Evolutionary conservation across 257 asterid genomes (phyloP).

Genomic region (Solanum clarkiae): DNA sequence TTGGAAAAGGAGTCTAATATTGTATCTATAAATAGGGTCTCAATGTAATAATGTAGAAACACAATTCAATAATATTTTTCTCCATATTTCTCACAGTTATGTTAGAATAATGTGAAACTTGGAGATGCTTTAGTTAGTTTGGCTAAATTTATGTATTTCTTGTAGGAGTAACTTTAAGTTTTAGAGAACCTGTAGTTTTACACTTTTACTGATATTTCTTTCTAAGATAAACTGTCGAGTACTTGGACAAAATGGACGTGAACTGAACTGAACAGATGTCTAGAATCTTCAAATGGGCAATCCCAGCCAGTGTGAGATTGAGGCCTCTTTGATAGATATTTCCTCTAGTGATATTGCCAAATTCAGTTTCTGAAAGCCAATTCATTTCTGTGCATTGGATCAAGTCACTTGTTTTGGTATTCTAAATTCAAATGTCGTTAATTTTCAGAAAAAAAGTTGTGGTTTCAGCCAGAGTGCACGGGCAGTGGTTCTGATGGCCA

Average conservation of each 20-base stretch:
- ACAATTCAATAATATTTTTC: too few species aligned
- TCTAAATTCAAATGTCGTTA: background rate
- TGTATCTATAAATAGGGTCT: too few species aligned
- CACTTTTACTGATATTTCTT: background rate
- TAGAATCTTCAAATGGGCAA: background rate
- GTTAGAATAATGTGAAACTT: background rate
- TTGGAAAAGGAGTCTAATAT: too few species aligned
- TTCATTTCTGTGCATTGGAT: background rate
- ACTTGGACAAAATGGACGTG: background rate
- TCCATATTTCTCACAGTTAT: background rate
- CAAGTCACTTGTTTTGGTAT: background rate
- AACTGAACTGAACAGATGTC: background rate
- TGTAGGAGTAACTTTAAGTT: background rate
- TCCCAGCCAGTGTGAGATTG: background rate
- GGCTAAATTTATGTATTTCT: background rate
- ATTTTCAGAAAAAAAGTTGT: conserved; percentile 66
- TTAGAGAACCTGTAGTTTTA: background rate
- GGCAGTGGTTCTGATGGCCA: conserved; percentile 78
- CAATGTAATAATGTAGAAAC: too few species aligned
- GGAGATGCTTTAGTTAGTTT: background rate
- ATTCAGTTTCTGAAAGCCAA: background rate
- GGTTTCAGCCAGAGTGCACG: conserved; percentile 89
- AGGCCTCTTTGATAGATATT: background rate
- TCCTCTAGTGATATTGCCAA: background rate
- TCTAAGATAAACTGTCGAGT: background rate